These are phyloP conservation scores for Yueomyces sinensis DNA, from an alignment of 805 yeast genomes.

Conservation along the genomic window DNA sequence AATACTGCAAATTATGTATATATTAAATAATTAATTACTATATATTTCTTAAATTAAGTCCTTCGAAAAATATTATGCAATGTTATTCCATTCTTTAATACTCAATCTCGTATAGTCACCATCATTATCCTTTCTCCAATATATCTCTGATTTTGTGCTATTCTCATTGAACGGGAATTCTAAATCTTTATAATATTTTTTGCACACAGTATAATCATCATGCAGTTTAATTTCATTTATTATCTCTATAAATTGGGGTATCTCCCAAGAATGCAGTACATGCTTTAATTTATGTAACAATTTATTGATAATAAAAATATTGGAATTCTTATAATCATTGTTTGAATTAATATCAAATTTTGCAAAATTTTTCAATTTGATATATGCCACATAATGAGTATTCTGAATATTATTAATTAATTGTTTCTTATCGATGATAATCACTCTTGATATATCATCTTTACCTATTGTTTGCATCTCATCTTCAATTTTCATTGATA, in stretches of 20 bases:
- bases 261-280: conserved; percentile 70
- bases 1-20: too few relatives aligned
- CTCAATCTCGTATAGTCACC: not conserved
- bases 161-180: conserved; percentile 32
- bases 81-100: not conserved
- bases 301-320: too few relatives aligned
- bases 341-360: not conserved
- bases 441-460: conserved; percentile 88
- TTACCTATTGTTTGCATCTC: conserved; percentile 71
- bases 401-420: too few relatives aligned
- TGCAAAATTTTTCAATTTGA: conserved; percentile 29
- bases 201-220: conserved; percentile 70
- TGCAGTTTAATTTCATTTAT: conserved; percentile 43
- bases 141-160: too few relatives aligned
- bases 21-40: too few relatives aligned
- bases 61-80: too few relatives aligned
- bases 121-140: not conserved
- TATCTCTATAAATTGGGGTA: conserved; percentile 67
- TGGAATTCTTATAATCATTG: too few relatives aligned
- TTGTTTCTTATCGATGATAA: conserved; percentile 43
- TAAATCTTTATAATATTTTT: conserved; percentile 50
- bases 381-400: not conserved
- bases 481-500: conserved; percentile 66
- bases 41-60: too few relatives aligned
- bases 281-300: too few relatives aligned